Evolutionary conservation across 768 basidiomycete genomes (phyloP).

Genomic region (Mrakia hoshinonis): DNA sequence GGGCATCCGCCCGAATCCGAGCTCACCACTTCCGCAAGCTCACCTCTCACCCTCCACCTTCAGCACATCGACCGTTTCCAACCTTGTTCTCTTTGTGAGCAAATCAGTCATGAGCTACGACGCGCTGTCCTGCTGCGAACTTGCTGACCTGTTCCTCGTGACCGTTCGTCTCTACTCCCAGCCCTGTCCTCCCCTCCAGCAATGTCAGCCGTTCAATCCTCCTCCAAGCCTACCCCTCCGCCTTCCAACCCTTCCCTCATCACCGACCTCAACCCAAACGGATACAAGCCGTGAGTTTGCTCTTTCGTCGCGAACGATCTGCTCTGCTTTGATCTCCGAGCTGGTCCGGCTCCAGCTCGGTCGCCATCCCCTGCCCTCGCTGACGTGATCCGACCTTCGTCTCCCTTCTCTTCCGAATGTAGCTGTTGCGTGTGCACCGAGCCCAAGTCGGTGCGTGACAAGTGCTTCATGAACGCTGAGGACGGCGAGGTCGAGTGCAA

Average conservation of each 20-base stretch:
- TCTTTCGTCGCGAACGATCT: background rate
- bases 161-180: background rate
- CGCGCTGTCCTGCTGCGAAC: no score
- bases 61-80: no score
- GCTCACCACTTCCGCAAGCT: no score
- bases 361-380: background rate
- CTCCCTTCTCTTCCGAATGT: background rate
- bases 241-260: constrained; percentile 22
- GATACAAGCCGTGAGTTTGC: constrained; percentile 26
- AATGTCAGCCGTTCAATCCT: background rate
- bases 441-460: constrained; percentile 83
- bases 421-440: constrained; percentile 96
- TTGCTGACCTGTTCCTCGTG: background rate
- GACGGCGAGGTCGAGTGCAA: constrained; percentile 61
- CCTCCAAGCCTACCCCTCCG: constrained; percentile 20
- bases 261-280: constrained; percentile 28
- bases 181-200: background rate
- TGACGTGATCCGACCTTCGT: background rate
- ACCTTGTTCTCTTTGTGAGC: no score
- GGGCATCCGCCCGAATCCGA: no score
- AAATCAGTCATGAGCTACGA: no score
- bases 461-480: constrained; percentile 69
- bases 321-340: background rate
- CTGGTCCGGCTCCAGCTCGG: background rate
- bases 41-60: no score